phyloP scores from a whole-genome alignment of 768 basidiomycete genomes.

The Pulveroboletus sp. region DNA sequence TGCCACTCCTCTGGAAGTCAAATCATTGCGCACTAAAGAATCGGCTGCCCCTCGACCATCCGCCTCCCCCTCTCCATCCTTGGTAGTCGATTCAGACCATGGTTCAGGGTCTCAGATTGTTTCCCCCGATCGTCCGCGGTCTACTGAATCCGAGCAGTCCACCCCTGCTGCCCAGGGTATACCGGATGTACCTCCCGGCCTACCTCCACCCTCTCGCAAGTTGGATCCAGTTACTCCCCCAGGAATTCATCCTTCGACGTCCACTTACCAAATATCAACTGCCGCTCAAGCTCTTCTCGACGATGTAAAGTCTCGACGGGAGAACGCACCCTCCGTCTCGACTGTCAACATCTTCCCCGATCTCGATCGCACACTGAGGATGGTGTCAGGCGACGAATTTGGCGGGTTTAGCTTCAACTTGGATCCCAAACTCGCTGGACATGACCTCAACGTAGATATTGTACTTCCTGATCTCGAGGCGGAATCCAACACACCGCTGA shows the following conservation, averaged over 20 bases:
- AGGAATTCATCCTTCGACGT: slow-evolving; percentile 39
- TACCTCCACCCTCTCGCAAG: slow-evolving; percentile 44
- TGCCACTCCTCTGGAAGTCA: slow-evolving; percentile 43
- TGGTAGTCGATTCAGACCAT: slow-evolving; percentile 48
- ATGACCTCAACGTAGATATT: slow-evolving; percentile 37
- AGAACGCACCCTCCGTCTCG: slow-evolving; percentile 42
- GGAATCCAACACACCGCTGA: slow-evolving; percentile 52
- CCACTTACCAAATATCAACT: slow-evolving; percentile 80
- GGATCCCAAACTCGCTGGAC: slow-evolving; percentile 67
- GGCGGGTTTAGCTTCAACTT: slow-evolving; percentile 84
- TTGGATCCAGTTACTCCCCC: slow-evolving; percentile 48
- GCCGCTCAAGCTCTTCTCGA: slow-evolving; percentile 82
- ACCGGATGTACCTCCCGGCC: slow-evolving; percentile 46
- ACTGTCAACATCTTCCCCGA: slow-evolving; percentile 77
- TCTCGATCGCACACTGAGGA: slow-evolving; percentile 78
- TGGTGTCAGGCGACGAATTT: slow-evolving; percentile 55
- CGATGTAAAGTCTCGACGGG: slow-evolving; percentile 74
- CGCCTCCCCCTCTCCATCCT: slow-evolving; percentile 45
- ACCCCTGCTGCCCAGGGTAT: slow-evolving; percentile 46
- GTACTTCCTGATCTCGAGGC: slow-evolving; percentile 46
- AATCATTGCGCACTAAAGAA: slow-evolving; percentile 39
- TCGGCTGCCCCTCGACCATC: slow-evolving; percentile 37
- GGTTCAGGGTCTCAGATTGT: slow-evolving; percentile 43
- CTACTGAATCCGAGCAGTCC: slow-evolving; percentile 37
- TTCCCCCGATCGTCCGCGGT: slow-evolving; percentile 38